Evolutionary conservation across 1,139 yeast genomes (phyloP), one percentile per base, ranked within the genome.

Genomic region (Dujonia santamariae): DNA sequence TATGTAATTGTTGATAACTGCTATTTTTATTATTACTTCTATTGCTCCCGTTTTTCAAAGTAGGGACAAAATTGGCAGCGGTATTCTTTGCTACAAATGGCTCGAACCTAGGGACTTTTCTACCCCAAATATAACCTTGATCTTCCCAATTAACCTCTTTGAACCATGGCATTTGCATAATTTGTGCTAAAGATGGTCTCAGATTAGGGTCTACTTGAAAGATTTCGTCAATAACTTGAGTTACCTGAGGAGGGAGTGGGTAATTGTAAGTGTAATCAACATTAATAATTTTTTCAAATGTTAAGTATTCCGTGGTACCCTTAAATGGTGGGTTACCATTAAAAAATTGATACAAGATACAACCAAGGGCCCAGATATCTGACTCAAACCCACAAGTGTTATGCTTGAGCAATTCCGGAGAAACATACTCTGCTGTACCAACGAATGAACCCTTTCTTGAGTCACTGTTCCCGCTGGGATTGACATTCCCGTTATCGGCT

Each of bases 301-400:
- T 92, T 38, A 86, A 69, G 52, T 88, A 94, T 58, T 94, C 98
- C 36, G 95, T 92, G n/a, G 84, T 68, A 0, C 96, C 98, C 53
- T 90, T 92, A 63, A 94, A 94, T 8, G 99, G 98, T 1, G 98
- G 98, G 36, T 75, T 75, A 1, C 98, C 98, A 16, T 95, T 87
- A 47, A 94, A 83, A 75, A 94, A 80, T 58, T 94, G 98, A 58
- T 78, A 94, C 15, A 94, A 58, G 13, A 94, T 85, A 59, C 98
- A 94, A 1, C 97, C 99, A 45, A 87, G 72, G 0, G 98, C 97
- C 99, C 99, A 94, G 8, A 92, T 70, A 57, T 94, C 99, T 31
- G 95, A 79, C 35, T 87, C 80, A 50, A 82, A 85, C 19, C 96
- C 97, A 42, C 94, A 85, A 19, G 75, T 71, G 53, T 90, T 92